Conservation (phyloP, 1,284 basidiomycete genomes). For the Ceratobasidium theobromae region DNA sequence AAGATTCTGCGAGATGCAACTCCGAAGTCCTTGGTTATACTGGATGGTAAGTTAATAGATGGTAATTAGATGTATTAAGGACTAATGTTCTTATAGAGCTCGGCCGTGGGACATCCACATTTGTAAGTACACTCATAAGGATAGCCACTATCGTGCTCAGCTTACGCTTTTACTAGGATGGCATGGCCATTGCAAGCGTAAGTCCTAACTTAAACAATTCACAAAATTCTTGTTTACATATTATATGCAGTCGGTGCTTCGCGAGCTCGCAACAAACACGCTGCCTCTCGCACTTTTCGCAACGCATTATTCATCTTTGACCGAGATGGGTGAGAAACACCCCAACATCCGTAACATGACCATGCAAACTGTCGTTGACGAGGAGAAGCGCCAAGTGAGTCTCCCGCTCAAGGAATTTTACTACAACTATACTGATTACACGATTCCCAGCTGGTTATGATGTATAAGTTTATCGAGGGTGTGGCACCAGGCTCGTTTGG, state of each 20-base stretch:
- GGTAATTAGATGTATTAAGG: conserved; percentile 1
- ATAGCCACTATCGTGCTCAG: not conserved
- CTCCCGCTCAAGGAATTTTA: too few species aligned
- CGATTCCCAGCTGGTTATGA: conserved; percentile 72
- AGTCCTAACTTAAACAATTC: conserved; percentile 37
- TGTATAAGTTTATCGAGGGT: conserved; percentile 90
- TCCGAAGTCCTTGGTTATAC: conserved; percentile 86
- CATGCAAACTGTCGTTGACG: conserved; percentile 91
- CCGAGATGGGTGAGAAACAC: conserved; percentile 86
- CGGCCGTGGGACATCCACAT: conserved; percentile 84
- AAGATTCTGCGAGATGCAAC: conserved; percentile 91
- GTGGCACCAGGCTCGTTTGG: conserved; percentile 91
- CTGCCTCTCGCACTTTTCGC: conserved; percentile 83
- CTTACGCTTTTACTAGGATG: conserved; percentile 60
- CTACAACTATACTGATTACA: not conserved
- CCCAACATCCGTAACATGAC: conserved; percentile 92
- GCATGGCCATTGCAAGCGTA: conserved; percentile 91
- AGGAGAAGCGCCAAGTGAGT: conserved; percentile 81
- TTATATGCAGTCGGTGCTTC: conserved; percentile 72
- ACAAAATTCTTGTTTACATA: not conserved
- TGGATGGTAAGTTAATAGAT: conserved; percentile 69
- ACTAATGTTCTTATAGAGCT: conserved; percentile 58
- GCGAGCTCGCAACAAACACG: conserved; percentile 88
- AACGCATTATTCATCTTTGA: conserved; percentile 85
- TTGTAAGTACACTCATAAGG: conserved; percentile 53